phyloP scores from a whole-genome alignment of 2,329 filamentous ascomycete species.

The Pseudogymnoascus sp. region DNA sequence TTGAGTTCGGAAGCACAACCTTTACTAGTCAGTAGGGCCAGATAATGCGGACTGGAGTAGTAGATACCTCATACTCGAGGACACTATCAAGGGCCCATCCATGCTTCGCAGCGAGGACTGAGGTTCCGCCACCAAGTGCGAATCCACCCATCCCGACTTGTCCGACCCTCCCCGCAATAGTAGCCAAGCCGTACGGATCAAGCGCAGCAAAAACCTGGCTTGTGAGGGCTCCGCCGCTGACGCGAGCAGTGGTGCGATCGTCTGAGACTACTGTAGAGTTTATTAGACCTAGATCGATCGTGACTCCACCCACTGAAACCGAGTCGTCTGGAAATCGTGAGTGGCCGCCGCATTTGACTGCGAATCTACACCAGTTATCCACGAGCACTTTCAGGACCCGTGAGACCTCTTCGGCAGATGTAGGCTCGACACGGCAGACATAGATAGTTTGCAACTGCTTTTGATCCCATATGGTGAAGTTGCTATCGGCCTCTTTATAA shows the following conservation, averaged over 20 bases:
- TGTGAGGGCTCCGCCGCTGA: slow-evolving; percentile 24
- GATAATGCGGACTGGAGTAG: not conserved
- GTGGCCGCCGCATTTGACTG: slow-evolving; percentile 31
- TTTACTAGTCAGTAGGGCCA: not conserved
- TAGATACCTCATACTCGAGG: slow-evolving; percentile 14
- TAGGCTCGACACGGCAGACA: slow-evolving; percentile 15
- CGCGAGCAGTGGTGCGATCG: slow-evolving; percentile 19
- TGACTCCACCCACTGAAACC: slow-evolving; percentile 27
- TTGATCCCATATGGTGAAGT: slow-evolving; percentile 18
- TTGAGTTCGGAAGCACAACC: slow-evolving; percentile 9
- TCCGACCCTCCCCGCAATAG: slow-evolving; percentile 12
- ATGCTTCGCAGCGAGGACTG: slow-evolving; percentile 26
- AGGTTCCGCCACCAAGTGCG: slow-evolving; percentile 23
- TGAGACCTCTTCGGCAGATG: slow-evolving; percentile 11
- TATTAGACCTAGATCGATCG: slow-evolving; percentile 26
- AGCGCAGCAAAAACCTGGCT: slow-evolving; percentile 22
- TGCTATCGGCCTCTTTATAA: not conserved
- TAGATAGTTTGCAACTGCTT: slow-evolving; percentile 16
- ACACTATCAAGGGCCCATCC: slow-evolving; percentile 22
- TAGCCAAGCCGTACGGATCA: slow-evolving; percentile 15
- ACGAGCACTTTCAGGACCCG: slow-evolving; percentile 4
- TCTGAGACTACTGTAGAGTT: slow-evolving; percentile 21
- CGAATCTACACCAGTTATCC: slow-evolving; percentile 19
- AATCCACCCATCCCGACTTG: slow-evolving; percentile 15
- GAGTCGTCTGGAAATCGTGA: slow-evolving; percentile 27